Percentiles rank a stretch among this genome's conserved stretches.
These are phyloP conservation scores for Eutreptiella sp. DNA, from an alignment of 208 protist species.

Conservation along the genomic window DNA sequence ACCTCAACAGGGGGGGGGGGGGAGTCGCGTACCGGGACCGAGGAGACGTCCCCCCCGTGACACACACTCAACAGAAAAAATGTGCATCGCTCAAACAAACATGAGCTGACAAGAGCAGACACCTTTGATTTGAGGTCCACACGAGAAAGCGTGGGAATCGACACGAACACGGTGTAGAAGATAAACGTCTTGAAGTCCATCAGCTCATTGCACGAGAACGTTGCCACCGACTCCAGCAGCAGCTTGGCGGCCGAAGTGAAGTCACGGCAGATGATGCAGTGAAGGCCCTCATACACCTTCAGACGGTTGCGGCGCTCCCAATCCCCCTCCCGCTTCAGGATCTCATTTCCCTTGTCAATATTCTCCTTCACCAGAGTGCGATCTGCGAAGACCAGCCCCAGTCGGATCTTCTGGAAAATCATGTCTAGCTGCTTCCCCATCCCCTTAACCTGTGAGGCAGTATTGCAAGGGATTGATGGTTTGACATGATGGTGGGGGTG, in stretches of 20 bases:
- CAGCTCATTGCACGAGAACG: slow-evolving; percentile 93
- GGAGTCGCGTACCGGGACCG: no score
- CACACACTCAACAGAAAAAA: no score
- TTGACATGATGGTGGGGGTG: no score
- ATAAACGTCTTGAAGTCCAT: slow-evolving; percentile 88
- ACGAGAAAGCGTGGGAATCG: slow-evolving; percentile 74
- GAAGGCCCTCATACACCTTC: slow-evolving; percentile 96
- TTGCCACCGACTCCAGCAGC: slow-evolving; percentile 91
- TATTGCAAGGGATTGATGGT: no score
- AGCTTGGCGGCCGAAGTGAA: slow-evolving; percentile 84
- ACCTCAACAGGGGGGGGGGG: no score
- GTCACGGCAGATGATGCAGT: slow-evolving; percentile 85
- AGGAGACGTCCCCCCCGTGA: no score
- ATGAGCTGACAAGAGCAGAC: no score
- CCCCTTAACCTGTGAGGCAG: no score
- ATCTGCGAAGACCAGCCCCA: slow-evolving; percentile 88
- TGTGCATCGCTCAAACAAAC: no score
- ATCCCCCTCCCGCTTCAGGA: slow-evolving; percentile 94
- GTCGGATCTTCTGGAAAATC: slow-evolving; percentile 86
- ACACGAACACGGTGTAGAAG: slow-evolving; percentile 83
- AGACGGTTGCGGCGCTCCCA: slow-evolving; percentile 98
- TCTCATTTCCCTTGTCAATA: slow-evolving; percentile 57
- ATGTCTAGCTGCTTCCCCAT: slow-evolving; percentile 91
- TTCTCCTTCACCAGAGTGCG: slow-evolving; percentile 38
- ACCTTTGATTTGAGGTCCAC: slow-evolving; percentile 69